Evolutionary conservation across 768 basidiomycete genomes (phyloP).

Genomic region (Podaxis rugospora): DNA sequence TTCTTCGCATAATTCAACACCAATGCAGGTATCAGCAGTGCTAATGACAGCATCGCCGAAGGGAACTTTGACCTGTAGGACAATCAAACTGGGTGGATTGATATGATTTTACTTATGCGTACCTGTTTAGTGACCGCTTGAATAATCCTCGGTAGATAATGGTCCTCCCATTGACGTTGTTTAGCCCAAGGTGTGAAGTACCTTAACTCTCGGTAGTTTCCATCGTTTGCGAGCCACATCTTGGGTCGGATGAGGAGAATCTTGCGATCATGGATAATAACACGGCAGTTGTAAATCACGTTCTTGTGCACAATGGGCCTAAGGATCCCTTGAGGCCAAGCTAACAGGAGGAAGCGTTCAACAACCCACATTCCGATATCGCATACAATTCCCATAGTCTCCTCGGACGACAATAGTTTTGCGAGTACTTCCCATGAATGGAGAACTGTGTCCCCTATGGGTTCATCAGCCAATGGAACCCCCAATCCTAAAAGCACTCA

Average conservation of each 20-base stretch:
- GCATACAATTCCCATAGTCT: conserved; percentile 82
- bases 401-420: conserved; percentile 80
- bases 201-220: conserved; percentile 87
- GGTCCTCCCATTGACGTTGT: conserved; percentile 85
- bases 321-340: not conserved
- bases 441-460: conserved; percentile 85
- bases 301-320: conserved; percentile 99
- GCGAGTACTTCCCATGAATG: conserved; percentile 98
- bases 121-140: conserved; percentile 88
- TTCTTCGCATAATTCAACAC: conserved; percentile 96
- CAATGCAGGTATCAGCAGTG: conserved; percentile 93
- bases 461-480: conserved; percentile 1
- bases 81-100: not conserved
- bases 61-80: conserved; percentile 71
- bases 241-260: conserved; percentile 96
- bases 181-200: conserved; percentile 97
- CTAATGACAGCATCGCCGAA: conserved; percentile 96
- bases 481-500: not conserved
- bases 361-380: conserved; percentile 88
- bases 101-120: not conserved
- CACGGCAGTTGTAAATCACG: conserved; percentile 94
- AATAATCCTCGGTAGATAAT: conserved; percentile 87
- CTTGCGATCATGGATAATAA: conserved; percentile 81
- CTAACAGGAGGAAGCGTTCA: not conserved
- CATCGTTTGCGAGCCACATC: conserved; percentile 99